A percentile compares a stretch with the other conserved stretches of the same genome.
Conservation (phyloP, 2,329 filamentous ascomycete species). For the Xylogone sp. region DNA sequence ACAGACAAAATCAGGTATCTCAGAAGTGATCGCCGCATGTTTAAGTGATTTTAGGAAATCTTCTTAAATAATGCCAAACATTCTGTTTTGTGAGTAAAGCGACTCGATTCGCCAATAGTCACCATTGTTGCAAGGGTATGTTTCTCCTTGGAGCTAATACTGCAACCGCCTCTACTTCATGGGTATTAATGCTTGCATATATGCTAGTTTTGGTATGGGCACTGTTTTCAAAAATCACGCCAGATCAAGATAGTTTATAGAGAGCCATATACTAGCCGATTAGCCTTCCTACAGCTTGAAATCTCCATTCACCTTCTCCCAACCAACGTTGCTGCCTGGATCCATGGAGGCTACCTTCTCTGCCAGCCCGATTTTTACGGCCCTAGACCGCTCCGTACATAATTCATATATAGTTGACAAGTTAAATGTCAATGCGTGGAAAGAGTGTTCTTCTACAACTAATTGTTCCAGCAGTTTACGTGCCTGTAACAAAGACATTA, state of each 20-base stretch:
- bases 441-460: conserved; percentile 59
- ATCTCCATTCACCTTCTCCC: conserved; percentile 30
- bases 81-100: no score
- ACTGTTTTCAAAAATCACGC: no score
- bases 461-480: conserved; percentile 63
- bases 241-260: no score
- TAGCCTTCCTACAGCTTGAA: conserved; percentile 22
- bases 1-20: neutral
- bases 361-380: conserved; percentile 67
- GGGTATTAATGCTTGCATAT: no score
- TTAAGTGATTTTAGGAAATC: conserved; percentile 6
- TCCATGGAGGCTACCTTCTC: conserved; percentile 57
- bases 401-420: conserved; percentile 88
- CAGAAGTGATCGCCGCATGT: conserved; percentile 4
- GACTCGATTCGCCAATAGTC: no score
- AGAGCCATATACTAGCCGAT: neutral
- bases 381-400: conserved; percentile 71
- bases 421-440: conserved; percentile 83
- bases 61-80: no score
- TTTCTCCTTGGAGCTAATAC: no score
- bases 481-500: conserved; percentile 43
- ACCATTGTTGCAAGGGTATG: no score
- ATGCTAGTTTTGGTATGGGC: no score
- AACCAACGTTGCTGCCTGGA: conserved; percentile 12
- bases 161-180: no score